Percentiles rank a stretch among this genome's conserved stretches.
phyloP scores from a whole-genome alignment of 805 yeast genomes.

The Starmerella vaccinii region DNA sequence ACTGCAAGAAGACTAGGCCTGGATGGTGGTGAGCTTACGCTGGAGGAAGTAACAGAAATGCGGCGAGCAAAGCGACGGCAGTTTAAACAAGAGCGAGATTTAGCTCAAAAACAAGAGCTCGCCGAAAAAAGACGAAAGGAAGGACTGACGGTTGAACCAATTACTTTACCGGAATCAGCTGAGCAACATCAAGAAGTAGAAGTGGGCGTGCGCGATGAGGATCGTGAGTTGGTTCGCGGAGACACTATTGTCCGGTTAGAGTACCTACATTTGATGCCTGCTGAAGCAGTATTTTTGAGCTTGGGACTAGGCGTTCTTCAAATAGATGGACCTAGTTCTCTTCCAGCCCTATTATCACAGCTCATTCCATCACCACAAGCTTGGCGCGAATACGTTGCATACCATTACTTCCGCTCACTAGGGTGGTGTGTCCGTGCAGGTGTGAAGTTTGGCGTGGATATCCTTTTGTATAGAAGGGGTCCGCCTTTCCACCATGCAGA shows the following conservation, averaged over 20 bases:
- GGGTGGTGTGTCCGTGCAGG: constrained; percentile 96
- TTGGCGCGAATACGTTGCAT: constrained; percentile 53
- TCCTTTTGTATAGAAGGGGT: constrained; percentile 72
- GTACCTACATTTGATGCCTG: constrained; percentile 58
- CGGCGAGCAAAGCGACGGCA: constrained; percentile 62
- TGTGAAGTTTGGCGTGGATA: constrained; percentile 84
- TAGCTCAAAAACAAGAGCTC: constrained; percentile 43
- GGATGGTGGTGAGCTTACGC: constrained; percentile 31
- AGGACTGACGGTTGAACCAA: constrained; percentile 2
- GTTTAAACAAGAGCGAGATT: constrained; percentile 60
- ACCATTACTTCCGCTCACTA: constrained; percentile 74
- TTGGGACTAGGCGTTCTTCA: constrained; percentile 45
- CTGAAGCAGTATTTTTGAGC: constrained; percentile 61
- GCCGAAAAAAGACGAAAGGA: constrained; percentile 30
- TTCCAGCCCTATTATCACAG: neutral
- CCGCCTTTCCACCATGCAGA: constrained; percentile 96
- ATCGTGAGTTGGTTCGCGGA: constrained; percentile 22
- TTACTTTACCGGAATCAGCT: constrained; percentile 1
- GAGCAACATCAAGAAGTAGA: neutral
- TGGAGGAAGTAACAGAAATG: constrained; percentile 66
- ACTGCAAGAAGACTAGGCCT: constrained; percentile 47
- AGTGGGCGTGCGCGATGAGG: constrained; percentile 9
- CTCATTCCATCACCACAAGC: constrained; percentile 6
- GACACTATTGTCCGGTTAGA: constrained; percentile 29
- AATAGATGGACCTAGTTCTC: constrained; percentile 25